phyloP scores from a whole-genome alignment of 2,329 filamentous ascomycete genomes.

The Colletotrichum tanaceti region DNA sequence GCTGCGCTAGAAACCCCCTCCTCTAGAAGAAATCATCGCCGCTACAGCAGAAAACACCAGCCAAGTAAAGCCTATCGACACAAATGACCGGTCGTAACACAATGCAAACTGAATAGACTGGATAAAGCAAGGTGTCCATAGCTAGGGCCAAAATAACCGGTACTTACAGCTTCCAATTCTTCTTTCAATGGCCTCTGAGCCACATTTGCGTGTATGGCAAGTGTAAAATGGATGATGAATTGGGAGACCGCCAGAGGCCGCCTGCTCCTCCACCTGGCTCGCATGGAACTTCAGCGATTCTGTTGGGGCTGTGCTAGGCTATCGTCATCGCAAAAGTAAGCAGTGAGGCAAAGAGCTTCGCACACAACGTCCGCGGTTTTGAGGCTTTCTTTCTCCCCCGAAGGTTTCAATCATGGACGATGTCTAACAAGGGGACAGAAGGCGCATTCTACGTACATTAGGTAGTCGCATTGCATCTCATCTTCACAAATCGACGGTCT shows the following conservation, averaged over 20 bases:
- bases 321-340: constrained; percentile 10
- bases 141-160: neutral
- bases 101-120: neutral
- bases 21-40: neutral
- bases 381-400: neutral
- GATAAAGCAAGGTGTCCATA: neutral
- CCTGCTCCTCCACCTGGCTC: neutral
- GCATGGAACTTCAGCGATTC: constrained; percentile 18
- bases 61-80: neutral
- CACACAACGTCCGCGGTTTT: neutral
- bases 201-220: neutral
- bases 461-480: constrained; percentile 6
- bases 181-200: neutral
- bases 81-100: neutral
- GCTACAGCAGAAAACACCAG: neutral
- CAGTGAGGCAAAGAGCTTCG: constrained; percentile 4
- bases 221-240: neutral
- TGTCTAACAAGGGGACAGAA: neutral
- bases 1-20: too few relatives aligned
- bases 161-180: neutral
- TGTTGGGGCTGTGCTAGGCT: constrained; percentile 26
- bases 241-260: constrained; percentile 11
- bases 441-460: neutral
- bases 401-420: neutral
- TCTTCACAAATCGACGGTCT: neutral